Base-by-base conservation (phyloP, 1,284 basidiomycete species). In the Salmacisia buchloeana region DNA sequence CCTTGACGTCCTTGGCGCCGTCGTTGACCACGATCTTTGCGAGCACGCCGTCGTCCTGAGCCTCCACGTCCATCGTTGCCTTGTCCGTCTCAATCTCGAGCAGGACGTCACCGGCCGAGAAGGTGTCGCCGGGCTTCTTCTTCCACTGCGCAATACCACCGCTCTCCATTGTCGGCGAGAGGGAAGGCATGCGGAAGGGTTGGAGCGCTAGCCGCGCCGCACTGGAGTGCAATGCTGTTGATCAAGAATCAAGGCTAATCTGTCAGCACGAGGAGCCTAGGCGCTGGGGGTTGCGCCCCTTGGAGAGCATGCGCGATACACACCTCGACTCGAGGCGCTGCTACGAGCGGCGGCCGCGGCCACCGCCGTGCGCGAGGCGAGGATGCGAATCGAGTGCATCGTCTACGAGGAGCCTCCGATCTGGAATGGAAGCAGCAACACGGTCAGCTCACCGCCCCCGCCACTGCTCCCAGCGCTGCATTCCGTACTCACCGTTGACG, bases 121-220 rank as follows among this genome's bases (percentile, higher is more conserved):
- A 99, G 5, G 87, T 67, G 74, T 97, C 93, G 65, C 96, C 96
- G 82, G 96, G 92, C 82, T 90, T 88, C 84, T 92, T 90, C 85
- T 97, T 97, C 96, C 96, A 99, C 49, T 85, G 84, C 58, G 94
- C 90, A 80, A 99, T 96, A 72, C 94, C 96, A 72, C 96, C 96
- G 84, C 97, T 94, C 12, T 92, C 94, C 94, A 99, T 99, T 68
- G 94, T 98, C 58, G 94, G 94, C 71, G 92, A 96, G 96, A 98
- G 98, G 64, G 77, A 94, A 64, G 94, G 94, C 94, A 98, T 97
- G 72, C 88, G 85, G 84, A 98, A 96, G 81, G 89, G 91, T 72
- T 88, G 84, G 70, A 97, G 86, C 56, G 89, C 93, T 82, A 86
- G 83, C 13, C 49, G 41, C 6, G 41, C 41, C 15, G 41, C 18